phyloP scores from a whole-genome alignment of 176 grass and related monocot species.

The Triticum turgidum region DNA sequence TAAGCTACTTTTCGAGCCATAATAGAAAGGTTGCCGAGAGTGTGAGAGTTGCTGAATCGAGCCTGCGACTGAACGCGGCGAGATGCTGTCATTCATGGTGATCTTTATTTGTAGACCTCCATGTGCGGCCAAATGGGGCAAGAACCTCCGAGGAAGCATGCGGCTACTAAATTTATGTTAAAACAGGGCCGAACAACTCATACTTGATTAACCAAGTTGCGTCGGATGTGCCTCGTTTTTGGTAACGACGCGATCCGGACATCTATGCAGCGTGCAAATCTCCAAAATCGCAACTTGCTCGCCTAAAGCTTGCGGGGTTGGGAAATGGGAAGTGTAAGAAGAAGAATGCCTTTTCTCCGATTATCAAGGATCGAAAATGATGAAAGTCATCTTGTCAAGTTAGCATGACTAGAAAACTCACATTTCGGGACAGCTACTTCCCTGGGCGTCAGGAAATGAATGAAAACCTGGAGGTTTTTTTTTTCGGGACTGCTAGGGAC shows the following conservation, averaged over 20 bases:
- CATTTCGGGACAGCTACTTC: background rate
- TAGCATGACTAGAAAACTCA: background rate
- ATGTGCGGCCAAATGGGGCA: conserved; percentile 23
- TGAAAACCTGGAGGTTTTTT: background rate
- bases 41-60: background rate
- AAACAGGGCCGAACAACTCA: conserved; percentile 1
- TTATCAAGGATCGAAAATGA: background rate
- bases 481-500: background rate
- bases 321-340: background rate
- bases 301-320: background rate
- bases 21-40: background rate
- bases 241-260: conserved; percentile 5
- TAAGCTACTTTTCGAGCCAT: background rate
- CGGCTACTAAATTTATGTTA: background rate
- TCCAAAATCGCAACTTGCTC: background rate
- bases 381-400: background rate
- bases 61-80: background rate
- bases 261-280: background rate
- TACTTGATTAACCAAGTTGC: background rate
- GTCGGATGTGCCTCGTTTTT: background rate
- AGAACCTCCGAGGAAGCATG: background rate
- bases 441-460: too few relatives aligned
- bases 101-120: background rate
- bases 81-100: background rate
- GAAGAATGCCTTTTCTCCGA: background rate